Evolutionary conservation across 352 stramenopile species (phyloP), one percentile per base, ranked within the genome.

Genomic region (Globisporangium viniferum): DNA sequence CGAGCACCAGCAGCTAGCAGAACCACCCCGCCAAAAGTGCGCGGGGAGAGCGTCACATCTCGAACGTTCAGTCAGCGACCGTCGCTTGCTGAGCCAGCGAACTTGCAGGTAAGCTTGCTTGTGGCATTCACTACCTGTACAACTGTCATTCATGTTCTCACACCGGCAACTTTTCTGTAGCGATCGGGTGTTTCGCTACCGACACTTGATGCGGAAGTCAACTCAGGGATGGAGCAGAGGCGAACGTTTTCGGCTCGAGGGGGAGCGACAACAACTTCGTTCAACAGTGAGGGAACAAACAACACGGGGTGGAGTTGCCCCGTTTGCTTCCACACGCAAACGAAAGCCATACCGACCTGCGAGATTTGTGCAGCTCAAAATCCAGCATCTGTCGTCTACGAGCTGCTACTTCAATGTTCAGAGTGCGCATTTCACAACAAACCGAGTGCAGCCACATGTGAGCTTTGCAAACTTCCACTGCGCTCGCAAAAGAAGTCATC

Each of bases 361-460:
- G 83, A 93, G 70, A 93, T 94, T 54, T 94, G 87, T 62, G 84
- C 83, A 20, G 74, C 87, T 20, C 77, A 91, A 49, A 89, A 94
- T 59, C 83, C 86, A 18, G 72, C 79, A 9, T 88, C 78, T 2
- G 70, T 82, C 2, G 73, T 82, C 31, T 80, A 81, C 57, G 73
- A 85, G 57, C 77, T 74, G 61, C 66, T 89, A 3, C 62, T 87
- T 22, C 84, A 91, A 51, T 94, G 84, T 64, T 68, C 68, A n/a
- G 74, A 79, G 5, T 94, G 87, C 29, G 76, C 75, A 1, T 93
- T 92, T 49, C 79, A 78, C 53, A 94, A 92, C 72, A 86, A 80
- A 20, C 44, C 66, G 5, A 76, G 70, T 20, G 73, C 79, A 2
- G 59, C 72, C 18, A 60, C 62, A 15, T 93, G 86, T 24, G 81